Percentiles rank a stretch among this genome's conserved stretches.
Conservation (phyloP, 73 alveolate species). For the Stentor roeselii region DNA sequence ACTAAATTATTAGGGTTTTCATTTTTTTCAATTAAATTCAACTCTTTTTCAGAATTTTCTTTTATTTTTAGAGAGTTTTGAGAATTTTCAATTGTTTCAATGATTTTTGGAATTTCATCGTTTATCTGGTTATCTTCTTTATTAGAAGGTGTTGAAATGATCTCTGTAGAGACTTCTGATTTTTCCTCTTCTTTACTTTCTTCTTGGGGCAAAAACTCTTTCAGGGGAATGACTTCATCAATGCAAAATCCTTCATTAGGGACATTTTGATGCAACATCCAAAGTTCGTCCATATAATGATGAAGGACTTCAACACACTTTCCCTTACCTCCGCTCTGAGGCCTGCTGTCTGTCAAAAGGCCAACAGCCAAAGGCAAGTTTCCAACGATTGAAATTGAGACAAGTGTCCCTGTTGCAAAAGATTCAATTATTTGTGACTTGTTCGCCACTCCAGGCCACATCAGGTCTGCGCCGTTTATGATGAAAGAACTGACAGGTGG, state of each 20-base stretch:
- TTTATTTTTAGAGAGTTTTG: background rate
- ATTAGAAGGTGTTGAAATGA: too few species aligned
- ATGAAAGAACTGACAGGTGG: background rate
- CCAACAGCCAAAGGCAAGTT: slow-evolving; percentile 14
- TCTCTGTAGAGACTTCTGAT: too few species aligned
- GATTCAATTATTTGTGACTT: background rate
- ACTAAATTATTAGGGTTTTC: too few species aligned
- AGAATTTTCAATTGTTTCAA: background rate
- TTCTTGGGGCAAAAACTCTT: background rate
- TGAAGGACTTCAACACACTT: slow-evolving; percentile 19
- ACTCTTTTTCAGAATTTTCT: too few species aligned
- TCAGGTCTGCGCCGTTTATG: slow-evolving; percentile 10
- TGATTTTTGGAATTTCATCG: too few species aligned
- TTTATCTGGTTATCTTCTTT: too few species aligned
- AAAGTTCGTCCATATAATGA: background rate
- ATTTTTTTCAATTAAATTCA: too few species aligned
- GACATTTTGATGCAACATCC: background rate
- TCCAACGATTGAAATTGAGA: background rate
- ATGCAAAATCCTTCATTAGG: slow-evolving; percentile 20
- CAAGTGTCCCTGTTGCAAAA: background rate
- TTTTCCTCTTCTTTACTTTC: background rate
- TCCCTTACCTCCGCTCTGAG: background rate
- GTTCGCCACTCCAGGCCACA: slow-evolving; percentile 18
- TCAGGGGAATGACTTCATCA: background rate
- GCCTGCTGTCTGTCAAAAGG: background rate